Evolutionary conservation across 2,329 filamentous ascomycete genomes (phyloP).

Genomic region (Pseudogymnoascus sp.): DNA sequence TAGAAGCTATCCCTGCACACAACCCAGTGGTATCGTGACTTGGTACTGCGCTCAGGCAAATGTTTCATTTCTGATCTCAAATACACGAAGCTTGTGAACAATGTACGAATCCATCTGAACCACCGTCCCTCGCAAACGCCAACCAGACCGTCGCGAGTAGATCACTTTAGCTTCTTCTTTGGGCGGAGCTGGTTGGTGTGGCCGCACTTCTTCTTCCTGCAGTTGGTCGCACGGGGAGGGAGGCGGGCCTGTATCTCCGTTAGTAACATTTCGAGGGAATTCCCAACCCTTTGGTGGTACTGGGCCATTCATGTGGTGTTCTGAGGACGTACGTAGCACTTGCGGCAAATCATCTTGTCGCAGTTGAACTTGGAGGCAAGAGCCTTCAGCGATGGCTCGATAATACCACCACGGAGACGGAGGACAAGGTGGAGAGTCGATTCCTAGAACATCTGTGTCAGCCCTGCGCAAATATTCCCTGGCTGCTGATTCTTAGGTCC

Average conservation of each 20-base stretch:
- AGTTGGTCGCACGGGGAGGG: conserved; percentile 98
- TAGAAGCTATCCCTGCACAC: neutral
- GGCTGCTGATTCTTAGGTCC: neutral
- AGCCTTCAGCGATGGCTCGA: conserved; percentile 97
- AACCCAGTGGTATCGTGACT: neutral
- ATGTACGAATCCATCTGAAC: conserved; percentile 6
- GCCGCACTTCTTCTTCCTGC: conserved; percentile 99
- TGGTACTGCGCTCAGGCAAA: conserved; percentile 8
- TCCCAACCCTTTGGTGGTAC: neutral
- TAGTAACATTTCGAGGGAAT: conserved; percentile 16
- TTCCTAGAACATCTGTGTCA: conserved; percentile 50
- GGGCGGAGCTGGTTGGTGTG: conserved; percentile 99
- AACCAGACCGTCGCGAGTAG: conserved; percentile 31
- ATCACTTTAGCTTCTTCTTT: conserved; percentile 99
- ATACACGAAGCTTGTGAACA: conserved; percentile 8
- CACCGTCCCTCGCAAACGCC: conserved; percentile 10
- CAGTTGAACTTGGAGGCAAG: conserved; percentile 99
- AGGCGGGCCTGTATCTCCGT: conserved; percentile 57
- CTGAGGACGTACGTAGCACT: conserved; percentile 82
- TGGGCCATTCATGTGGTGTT: neutral
- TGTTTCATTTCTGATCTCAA: conserved; percentile 10
- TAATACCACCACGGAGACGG: conserved; percentile 98
- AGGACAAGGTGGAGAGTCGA: conserved; percentile 97
- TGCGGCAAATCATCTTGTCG: conserved; percentile 99
- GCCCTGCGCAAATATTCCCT: neutral